These are phyloP conservation scores for Schoenoplectus tabernaemontani DNA, from an alignment of 202 grass and related monocot species.

Conservation along the genomic window DNA sequence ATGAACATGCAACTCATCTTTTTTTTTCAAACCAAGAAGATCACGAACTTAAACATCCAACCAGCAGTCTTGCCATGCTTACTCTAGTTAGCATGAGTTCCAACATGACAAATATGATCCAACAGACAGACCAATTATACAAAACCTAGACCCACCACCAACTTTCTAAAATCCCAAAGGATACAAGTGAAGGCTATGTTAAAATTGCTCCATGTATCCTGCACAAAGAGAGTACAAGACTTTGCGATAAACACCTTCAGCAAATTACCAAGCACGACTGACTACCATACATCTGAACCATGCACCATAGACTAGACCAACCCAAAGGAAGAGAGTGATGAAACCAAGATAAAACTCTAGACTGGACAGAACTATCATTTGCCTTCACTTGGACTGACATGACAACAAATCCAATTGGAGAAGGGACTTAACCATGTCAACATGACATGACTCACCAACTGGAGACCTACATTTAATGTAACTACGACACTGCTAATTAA, in stretches of 20 bases:
- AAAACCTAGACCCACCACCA: not conserved
- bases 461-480: not conserved
- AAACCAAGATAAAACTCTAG: too few species aligned
- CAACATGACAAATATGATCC: slow-evolving; percentile 8
- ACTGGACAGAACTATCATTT: not conserved
- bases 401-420: slow-evolving; percentile 8
- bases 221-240: not conserved
- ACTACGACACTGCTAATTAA: not conserved
- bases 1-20: slow-evolving; percentile 9
- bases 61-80: not conserved
- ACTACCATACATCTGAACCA: not conserved
- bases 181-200: not conserved
- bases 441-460: slow-evolving; percentile 22
- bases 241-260: not conserved
- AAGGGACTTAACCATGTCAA: slow-evolving; percentile 16
- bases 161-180: not conserved
- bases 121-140: slow-evolving; percentile 15
- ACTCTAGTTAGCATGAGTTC: slow-evolving; percentile 3
- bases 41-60: slow-evolving; percentile 18
- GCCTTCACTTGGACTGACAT: not conserved
- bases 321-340: not conserved
- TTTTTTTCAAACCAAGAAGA: slow-evolving; percentile 8
- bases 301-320: not conserved
- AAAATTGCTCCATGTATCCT: not conserved
- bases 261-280: not conserved